Evolutionary conservation across 2,329 filamentous ascomycete genomes (phyloP).

Genomic region (Cephalotrichum gorgonifer): DNA sequence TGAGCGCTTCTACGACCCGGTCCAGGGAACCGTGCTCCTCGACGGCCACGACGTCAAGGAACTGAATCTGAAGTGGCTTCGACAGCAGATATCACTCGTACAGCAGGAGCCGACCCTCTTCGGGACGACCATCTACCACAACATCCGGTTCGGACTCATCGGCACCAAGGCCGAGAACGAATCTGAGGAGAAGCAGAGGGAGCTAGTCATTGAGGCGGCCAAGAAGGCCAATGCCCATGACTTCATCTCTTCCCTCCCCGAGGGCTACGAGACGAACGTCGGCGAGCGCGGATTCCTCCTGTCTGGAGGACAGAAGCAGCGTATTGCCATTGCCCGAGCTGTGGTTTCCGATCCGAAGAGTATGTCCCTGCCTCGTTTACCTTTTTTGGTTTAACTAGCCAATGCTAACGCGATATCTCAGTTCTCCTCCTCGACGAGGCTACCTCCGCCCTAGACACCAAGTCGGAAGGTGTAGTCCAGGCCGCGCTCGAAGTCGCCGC

Average conservation of each 20-base stretch:
- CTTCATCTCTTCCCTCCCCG: constrained; percentile 71
- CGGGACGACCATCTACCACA: constrained; percentile 76
- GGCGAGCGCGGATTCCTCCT: constrained; percentile 88
- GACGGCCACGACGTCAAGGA: constrained; percentile 74
- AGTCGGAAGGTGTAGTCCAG: constrained; percentile 89
- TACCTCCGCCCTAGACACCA: constrained; percentile 86
- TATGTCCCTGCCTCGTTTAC: no score
- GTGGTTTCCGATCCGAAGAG: constrained; percentile 83
- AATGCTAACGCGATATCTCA: constrained; percentile 14
- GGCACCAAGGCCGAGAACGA: constrained; percentile 68
- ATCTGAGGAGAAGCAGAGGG: constrained; percentile 54
- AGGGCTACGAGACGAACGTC: constrained; percentile 90
- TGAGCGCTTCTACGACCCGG: constrained; percentile 88
- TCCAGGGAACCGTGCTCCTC: constrained; percentile 66
- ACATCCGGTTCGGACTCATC: constrained; percentile 84
- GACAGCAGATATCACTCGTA: constrained; percentile 85
- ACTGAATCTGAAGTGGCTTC: constrained; percentile 81
- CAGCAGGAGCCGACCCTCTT: constrained; percentile 91
- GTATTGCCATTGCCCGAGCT: constrained; percentile 86
- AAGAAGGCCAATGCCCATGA: constrained; percentile 91
- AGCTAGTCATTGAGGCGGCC: constrained; percentile 70
- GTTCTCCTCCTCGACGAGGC: constrained; percentile 89
- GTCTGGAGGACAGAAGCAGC: constrained; percentile 92
- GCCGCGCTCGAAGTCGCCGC: constrained; percentile 81
- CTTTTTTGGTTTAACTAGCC: constrained; percentile 9